Evolutionary conservation across 169 alveolate genomes (phyloP).

Genomic region (Eimeria acervulina): DNA sequence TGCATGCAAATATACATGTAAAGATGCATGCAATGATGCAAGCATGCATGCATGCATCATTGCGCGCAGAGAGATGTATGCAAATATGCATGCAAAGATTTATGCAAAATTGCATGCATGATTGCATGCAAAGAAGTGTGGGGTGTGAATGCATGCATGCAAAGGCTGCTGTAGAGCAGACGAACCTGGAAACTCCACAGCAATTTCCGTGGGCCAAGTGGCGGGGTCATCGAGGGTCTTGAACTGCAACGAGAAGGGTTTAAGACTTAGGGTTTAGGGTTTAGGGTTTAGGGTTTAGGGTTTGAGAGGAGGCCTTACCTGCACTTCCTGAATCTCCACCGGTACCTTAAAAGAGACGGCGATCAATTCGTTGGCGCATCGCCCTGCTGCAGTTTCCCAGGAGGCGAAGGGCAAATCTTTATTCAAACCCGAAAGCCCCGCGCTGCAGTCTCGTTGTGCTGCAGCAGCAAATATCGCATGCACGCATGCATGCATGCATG

Average conservation of each 20-base stretch:
- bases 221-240: conserved; percentile 85
- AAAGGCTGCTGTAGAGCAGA: no score
- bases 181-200: conserved; percentile 86
- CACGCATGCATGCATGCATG: background rate
- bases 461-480: conserved; percentile 39
- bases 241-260: conserved; percentile 43
- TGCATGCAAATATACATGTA: no score
- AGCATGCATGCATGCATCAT: background rate
- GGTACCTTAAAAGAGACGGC: conserved; percentile 87
- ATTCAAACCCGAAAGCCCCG: no score
- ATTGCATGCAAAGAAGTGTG: no score
- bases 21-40: background rate
- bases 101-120: no score
- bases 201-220: conserved; percentile 87
- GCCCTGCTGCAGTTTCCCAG: conserved; percentile 87
- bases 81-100: background rate
- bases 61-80: no score
- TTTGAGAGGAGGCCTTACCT: conserved; percentile 25
- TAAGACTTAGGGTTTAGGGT: no score
- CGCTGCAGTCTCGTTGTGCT: no score
- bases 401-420: no score
- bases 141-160: no score
- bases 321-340: conserved; percentile 87
- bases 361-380: conserved; percentile 88
- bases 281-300: no score